These are phyloP conservation scores for Leptographium radiaticola DNA, from an alignment of 2,329 filamentous ascomycete species.

Conservation along the genomic window DNA sequence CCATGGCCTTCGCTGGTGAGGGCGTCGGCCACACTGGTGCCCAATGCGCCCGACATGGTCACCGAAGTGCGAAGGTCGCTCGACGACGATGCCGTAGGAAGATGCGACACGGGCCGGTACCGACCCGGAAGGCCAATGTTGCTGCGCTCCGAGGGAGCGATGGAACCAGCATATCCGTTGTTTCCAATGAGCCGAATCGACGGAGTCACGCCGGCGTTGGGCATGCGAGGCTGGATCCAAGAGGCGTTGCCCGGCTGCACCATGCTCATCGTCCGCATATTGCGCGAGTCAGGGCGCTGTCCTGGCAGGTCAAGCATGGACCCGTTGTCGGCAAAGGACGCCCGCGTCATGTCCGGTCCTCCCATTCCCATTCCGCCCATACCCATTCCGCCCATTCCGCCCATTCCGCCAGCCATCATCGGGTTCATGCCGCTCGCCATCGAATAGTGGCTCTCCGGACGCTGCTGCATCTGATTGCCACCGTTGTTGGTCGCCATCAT, in stretches of 20 bases:
- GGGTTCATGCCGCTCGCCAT: background rate
- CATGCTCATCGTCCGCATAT: conserved; percentile 70
- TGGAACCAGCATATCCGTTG: conserved; percentile 67
- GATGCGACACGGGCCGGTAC: conserved; percentile 77
- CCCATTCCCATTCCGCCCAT: conserved; percentile 20
- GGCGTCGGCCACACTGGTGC: background rate
- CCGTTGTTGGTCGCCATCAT: conserved; percentile 48
- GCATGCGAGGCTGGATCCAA: conserved; percentile 35
- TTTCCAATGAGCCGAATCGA: conserved; percentile 36
- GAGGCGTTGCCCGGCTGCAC: conserved; percentile 54
- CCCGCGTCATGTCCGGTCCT: conserved; percentile 20
- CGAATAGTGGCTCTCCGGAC: background rate
- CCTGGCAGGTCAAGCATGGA: conserved; percentile 27
- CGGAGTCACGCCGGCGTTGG: conserved; percentile 30
- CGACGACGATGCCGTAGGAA: conserved; percentile 22
- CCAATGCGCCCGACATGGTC: conserved; percentile 25
- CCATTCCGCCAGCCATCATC: conserved; percentile 16
- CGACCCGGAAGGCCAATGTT: conserved; percentile 81
- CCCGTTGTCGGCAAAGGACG: conserved; percentile 33
- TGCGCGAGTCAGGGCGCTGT: conserved; percentile 23
- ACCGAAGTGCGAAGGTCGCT: conserved; percentile 23
- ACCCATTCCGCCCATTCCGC: conserved; percentile 20
- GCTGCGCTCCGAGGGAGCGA: conserved; percentile 90
- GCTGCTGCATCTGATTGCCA: conserved; percentile 15
- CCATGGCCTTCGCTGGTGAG: conserved; percentile 1